Evolutionary conservation across 2,329 filamentous ascomycete genomes (phyloP), one percentile per base, ranked within the genome.

Genomic region (Rasamsonia emersonii): DNA sequence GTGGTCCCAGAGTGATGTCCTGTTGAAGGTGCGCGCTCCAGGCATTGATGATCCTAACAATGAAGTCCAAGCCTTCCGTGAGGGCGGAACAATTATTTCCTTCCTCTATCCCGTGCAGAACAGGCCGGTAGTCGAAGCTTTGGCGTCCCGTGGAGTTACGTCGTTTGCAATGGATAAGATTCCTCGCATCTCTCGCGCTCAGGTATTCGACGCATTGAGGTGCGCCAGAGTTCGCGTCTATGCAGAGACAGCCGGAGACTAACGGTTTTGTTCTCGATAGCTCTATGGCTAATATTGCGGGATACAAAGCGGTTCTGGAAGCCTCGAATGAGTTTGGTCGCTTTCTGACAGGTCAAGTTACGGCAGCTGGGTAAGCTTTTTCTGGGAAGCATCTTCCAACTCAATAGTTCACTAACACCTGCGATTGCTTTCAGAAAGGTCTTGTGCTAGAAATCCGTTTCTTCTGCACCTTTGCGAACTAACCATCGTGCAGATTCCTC

Each of bases 211-310:
- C 59, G 86, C 85, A 1, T 68, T 93, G 35, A 74, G 53, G 53
- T 55, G 33, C 20, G 44, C 5, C 13, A 24, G 11, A n/a, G n/a
- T n/a, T n/a, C n/a, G n/a, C n/a, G n/a, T n/a, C n/a, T n/a, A n/a
- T n/a, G n/a, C n/a, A n/a, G n/a, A n/a, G n/a, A n/a, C n/a, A n/a
- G n/a, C n/a, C n/a, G n/a, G n/a, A n/a, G n/a, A n/a, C n/a, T n/a
- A n/a, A n/a, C n/a, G n/a, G n/a, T n/a, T n/a, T 24, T 13, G 7
- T 17, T 14, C 11, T 18, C 10, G 30, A 21, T 31, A 86, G 84
- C 56, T 91, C 83, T 7, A 93, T 93, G 86, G 86, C 86, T 38
- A 93, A 93, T 47, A 93, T 93, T 61, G 84, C 86, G 14, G 86
- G 86, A 0, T 94, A 94, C 63, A 93, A 93, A 59, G 86, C 86